These are phyloP conservation scores for Sambucus nigra DNA, from an alignment of 129 eudicot species.

Conservation along the genomic window DNA sequence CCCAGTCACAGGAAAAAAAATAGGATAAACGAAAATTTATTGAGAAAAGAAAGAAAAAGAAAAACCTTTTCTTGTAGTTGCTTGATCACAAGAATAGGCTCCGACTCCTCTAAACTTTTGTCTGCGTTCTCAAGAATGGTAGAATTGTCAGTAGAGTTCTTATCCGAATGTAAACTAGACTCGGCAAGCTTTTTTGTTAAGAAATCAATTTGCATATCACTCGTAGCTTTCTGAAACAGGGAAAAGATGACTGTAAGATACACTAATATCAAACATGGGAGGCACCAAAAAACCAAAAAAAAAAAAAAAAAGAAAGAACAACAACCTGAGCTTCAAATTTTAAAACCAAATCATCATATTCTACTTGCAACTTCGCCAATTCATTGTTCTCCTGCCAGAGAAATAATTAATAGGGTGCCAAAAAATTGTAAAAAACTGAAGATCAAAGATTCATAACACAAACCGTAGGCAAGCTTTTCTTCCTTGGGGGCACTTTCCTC, in stretches of 20 bases:
- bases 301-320: conserved; percentile 9
- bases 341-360: conserved; percentile 56
- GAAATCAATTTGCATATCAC: conserved; percentile 52
- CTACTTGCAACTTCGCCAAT: conserved; percentile 46
- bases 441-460: conserved; percentile 7
- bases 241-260: conserved; percentile 5
- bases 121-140: conserved; percentile 9
- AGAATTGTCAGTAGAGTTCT: conserved; percentile 12
- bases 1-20: not conserved
- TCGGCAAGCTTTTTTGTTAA: conserved; percentile 53
- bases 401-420: conserved; percentile 12
- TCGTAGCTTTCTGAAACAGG: conserved; percentile 43
- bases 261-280: not conserved
- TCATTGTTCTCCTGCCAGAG: conserved; percentile 55
- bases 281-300: not conserved
- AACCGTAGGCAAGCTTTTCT: conserved; percentile 50
- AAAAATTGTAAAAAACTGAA: conserved; percentile 7
- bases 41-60: conserved; percentile 5
- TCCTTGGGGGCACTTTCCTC: conserved; percentile 45
- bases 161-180: conserved; percentile 20
- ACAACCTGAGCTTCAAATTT: conserved; percentile 66
- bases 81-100: conserved; percentile 48
- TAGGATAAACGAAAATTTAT: not conserved
- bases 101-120: conserved; percentile 26
- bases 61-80: conserved; percentile 91